phyloP scores from a whole-genome alignment of 1,284 basidiomycete genomes.

The Apiotrichum gamsii region DNA sequence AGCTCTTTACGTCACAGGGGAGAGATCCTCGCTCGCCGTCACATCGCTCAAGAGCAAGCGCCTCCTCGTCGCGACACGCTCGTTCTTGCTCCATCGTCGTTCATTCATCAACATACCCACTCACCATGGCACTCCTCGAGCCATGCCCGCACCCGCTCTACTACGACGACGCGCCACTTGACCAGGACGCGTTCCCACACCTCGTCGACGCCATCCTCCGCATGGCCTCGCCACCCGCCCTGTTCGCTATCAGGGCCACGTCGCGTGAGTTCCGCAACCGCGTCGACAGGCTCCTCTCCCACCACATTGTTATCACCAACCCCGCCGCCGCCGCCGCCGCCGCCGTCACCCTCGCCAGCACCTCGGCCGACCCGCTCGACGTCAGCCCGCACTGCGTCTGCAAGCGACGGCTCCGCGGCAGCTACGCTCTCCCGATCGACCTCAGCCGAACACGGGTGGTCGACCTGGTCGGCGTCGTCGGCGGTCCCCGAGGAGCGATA shows the following conservation, averaged over 20 bases:
- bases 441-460: slow-evolving; percentile 4
- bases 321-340: too few relatives aligned
- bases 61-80: too few relatives aligned
- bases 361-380: neutral
- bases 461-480: slow-evolving; percentile 10
- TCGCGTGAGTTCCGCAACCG: neutral
- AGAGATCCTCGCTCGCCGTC: too few relatives aligned
- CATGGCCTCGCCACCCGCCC: neutral
- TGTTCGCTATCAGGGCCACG: neutral
- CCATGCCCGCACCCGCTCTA: too few relatives aligned
- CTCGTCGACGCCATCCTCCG: slow-evolving; percentile 7
- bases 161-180: neutral
- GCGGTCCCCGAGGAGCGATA: too few relatives aligned
- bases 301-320: neutral
- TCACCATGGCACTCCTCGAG: too few relatives aligned
- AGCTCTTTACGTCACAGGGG: too few relatives aligned
- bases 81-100: too few relatives aligned
- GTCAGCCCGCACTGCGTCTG: neutral
- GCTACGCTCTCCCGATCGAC: neutral
- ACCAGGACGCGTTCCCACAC: slow-evolving; percentile 9
- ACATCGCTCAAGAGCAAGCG: too few relatives aligned
- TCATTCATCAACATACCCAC: too few relatives aligned
- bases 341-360: too few relatives aligned
- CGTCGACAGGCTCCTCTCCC: neutral
- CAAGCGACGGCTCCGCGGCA: too few relatives aligned